A percentile compares a stretch with the other conserved stretches of the same genome.
These are phyloP conservation scores for Calonectria hongkongensis DNA, from an alignment of 2,329 filamentous ascomycete genomes.

Conservation along the genomic window DNA sequence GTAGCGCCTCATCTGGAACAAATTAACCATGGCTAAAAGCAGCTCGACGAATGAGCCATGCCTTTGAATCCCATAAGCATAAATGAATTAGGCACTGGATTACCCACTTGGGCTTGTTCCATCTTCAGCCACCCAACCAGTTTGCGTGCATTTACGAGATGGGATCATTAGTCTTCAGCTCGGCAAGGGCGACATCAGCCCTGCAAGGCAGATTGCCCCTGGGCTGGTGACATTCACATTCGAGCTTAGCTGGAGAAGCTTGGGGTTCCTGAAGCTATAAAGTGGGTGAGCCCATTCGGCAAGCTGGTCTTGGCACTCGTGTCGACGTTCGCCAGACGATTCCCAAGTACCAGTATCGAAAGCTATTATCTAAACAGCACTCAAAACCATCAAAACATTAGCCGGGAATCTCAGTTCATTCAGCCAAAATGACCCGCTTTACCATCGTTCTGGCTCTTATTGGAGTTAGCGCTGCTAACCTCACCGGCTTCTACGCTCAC, in stretches of 20 bases:
- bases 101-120: background rate
- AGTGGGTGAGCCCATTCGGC: background rate
- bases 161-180: conserved; percentile 6
- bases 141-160: background rate
- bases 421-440: background rate
- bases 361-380: background rate
- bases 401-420: background rate
- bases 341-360: background rate
- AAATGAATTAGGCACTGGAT: conserved; percentile 19
- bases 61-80: conserved; percentile 13
- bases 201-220: conserved; percentile 6
- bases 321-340: too few relatives aligned
- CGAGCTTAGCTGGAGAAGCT: background rate
- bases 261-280: conserved; percentile 6
- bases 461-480: conserved; percentile 2
- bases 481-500: background rate
- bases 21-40: conserved; percentile 22
- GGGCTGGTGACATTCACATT: background rate
- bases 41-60: background rate
- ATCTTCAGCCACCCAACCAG: background rate
- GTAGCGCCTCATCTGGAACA: conserved; percentile 7
- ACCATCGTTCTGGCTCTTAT: background rate
- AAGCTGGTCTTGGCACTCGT: background rate
- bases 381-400: background rate
- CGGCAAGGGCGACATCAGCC: background rate